A percentile compares a stretch with the other conserved stretches of the same genome.
These are phyloP conservation scores for Macrophomina phaseolina DNA, from an alignment of 2,329 filamentous ascomycete genomes.

Conservation along the genomic window DNA sequence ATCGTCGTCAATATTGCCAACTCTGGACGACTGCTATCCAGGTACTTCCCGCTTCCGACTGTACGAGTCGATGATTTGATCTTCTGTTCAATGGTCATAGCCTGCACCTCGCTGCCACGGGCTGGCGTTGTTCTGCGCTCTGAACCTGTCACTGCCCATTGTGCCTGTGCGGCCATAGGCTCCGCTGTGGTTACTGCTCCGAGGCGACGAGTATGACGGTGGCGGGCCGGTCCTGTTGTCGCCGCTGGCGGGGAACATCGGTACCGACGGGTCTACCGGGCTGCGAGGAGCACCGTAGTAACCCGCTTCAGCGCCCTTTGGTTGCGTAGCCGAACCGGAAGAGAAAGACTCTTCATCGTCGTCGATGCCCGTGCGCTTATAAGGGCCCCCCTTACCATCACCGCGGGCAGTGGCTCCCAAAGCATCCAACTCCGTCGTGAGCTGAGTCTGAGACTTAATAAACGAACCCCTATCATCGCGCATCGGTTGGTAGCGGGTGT, in stretches of 20 bases:
- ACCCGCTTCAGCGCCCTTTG: slow-evolving; percentile 48
- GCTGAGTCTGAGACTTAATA: slow-evolving; percentile 91
- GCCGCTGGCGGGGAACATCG: slow-evolving; percentile 53
- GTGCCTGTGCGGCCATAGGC: slow-evolving; percentile 37
- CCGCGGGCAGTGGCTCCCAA: slow-evolving; percentile 87
- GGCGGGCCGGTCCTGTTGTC: slow-evolving; percentile 39
- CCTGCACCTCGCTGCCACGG: slow-evolving; percentile 71
- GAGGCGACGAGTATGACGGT: slow-evolving; percentile 45
- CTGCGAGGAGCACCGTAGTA: slow-evolving; percentile 53
- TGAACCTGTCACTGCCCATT: slow-evolving; percentile 43
- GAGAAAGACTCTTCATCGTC: slow-evolving; percentile 74
- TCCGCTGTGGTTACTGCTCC: slow-evolving; percentile 37
- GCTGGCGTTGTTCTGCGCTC: slow-evolving; percentile 61
- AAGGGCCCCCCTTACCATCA: slow-evolving; percentile 59
- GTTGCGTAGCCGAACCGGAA: slow-evolving; percentile 56
- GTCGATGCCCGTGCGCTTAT: slow-evolving; percentile 68
- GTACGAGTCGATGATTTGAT: slow-evolving; percentile 39
- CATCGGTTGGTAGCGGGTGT: slow-evolving; percentile 95
- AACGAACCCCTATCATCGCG: slow-evolving; percentile 94
- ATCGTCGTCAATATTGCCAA: not conserved
- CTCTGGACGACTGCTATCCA: not conserved
- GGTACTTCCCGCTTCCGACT: slow-evolving; percentile 10
- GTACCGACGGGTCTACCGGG: slow-evolving; percentile 54
- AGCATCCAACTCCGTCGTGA: slow-evolving; percentile 89
- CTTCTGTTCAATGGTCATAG: slow-evolving; percentile 62